Percentiles rank a stretch among this genome's conserved stretches.
phyloP scores from a whole-genome alignment of 306 rosid species.

The Medicago lupulina region DNA sequence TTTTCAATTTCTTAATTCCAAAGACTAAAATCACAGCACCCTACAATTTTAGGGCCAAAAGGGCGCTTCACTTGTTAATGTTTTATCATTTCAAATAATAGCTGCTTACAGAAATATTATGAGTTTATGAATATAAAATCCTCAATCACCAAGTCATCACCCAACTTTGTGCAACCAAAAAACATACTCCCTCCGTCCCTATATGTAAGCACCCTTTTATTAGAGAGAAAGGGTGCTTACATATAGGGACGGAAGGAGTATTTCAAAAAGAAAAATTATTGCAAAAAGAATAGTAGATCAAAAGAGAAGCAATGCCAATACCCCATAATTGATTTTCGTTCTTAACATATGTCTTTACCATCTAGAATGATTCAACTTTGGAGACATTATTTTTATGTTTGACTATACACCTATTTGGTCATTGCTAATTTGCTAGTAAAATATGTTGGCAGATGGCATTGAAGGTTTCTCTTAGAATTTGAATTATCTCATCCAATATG shows the following conservation, averaged over 20 bases:
- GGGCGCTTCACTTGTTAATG: not conserved
- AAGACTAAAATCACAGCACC: not conserved
- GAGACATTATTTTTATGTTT: not conserved
- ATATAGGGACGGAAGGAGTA: no score
- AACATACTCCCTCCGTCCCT: no score
- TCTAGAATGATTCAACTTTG: not conserved
- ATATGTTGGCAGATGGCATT: conserved; percentile 11
- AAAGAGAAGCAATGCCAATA: conserved; percentile 1
- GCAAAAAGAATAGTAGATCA: not conserved
- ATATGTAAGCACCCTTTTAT: no score
- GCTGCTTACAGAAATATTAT: conserved; percentile 17
- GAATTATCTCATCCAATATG: not conserved
- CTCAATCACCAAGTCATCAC: conserved; percentile 8
- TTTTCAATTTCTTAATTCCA: not conserved
- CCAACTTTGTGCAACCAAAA: not conserved
- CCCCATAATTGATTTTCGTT: not conserved
- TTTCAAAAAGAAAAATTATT: conserved; percentile 3
- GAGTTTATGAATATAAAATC: conserved; percentile 7
- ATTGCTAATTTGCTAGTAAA: not conserved
- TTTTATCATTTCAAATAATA: conserved; percentile 10
- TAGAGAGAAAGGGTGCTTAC: no score
- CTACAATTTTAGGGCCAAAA: conserved; percentile 1
- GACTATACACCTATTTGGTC: not conserved
- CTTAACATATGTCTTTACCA: not conserved
- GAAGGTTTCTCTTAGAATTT: not conserved